A percentile compares a stretch with the other conserved stretches of the same genome.
Conservation (phyloP, 495 filamentous ascomycete species). For the Hypoxylon subgilvum region DNA sequence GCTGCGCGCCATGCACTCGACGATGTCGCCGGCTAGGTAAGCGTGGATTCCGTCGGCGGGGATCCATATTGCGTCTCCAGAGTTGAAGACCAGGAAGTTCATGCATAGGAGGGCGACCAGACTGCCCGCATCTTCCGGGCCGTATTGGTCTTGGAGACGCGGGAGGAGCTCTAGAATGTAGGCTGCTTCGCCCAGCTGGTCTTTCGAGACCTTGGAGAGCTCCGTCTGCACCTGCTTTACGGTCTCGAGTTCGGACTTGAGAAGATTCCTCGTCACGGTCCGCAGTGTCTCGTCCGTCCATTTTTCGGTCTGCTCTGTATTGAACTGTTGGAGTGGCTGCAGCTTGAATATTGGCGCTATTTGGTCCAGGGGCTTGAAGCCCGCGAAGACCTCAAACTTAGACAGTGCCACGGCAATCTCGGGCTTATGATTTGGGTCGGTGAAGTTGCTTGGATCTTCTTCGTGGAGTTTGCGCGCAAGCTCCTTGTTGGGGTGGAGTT, state of each 20-base stretch:
- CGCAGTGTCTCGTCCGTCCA: constrained; percentile 70
- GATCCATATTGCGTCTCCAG: constrained; percentile 74
- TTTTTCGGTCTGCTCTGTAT: constrained; percentile 48
- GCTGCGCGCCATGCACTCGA: constrained; percentile 84
- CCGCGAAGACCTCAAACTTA: constrained; percentile 80
- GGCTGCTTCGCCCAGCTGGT: constrained; percentile 57
- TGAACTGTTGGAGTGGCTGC: constrained; percentile 57
- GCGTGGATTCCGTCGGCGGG: constrained; percentile 82
- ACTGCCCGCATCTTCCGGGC: constrained; percentile 62
- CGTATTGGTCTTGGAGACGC: constrained; percentile 70
- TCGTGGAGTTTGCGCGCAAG: constrained; percentile 68
- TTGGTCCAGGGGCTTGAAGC: constrained; percentile 70
- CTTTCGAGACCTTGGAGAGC: constrained; percentile 54
- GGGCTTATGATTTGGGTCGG: constrained; percentile 80
- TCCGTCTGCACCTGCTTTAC: constrained; percentile 58
- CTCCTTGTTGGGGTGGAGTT: constrained; percentile 75
- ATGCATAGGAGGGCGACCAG: constrained; percentile 72
- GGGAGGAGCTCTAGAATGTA: constrained; percentile 69
- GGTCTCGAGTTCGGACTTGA: constrained; percentile 58
- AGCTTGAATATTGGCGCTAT: constrained; percentile 65
- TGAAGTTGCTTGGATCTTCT: constrained; percentile 67
- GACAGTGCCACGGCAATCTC: constrained; percentile 79
- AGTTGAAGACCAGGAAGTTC: constrained; percentile 72
- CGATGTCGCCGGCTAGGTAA: constrained; percentile 77
- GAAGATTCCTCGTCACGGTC: constrained; percentile 60